Base-by-base conservation (phyloP, 106 monocot genomes). In the Allium sativum region DNA sequence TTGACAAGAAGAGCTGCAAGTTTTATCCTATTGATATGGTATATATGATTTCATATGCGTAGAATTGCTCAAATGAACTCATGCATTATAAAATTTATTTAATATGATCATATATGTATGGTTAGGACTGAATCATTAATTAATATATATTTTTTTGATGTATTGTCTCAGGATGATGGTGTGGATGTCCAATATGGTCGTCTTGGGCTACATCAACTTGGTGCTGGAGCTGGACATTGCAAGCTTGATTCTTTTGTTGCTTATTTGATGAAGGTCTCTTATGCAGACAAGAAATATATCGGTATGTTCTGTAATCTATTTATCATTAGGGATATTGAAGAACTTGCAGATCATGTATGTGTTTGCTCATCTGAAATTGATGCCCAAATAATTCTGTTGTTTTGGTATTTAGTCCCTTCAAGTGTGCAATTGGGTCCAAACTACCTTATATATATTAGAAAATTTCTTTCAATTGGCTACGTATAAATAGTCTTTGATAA, bases 1-100 rank as follows among this genome's bases (percentile, higher is more conserved):
- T 89, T 44, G 62, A 57, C 40, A 89, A 89, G 75, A 77, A 77
- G 72, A 18, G 16, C 47, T 66, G 67, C 31, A 90, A 85, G 65
- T 85, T 90, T 70, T 80, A 76, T 55, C 90, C 90, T 0, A 53
- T 90, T 40, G 90, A 90, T 53, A 85, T 90, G 82, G 85, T 85
- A n/a, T n/a, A n/a, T n/a, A n/a, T 18, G 16, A 18, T 15, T 44
- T 12, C 17, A 53, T 15, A 18, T 43, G 15, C 7, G 6, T 15
- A 18, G 12, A 18, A 31, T 5, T 21, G 11, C 20, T 59, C 16
- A 53, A 20, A 14, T n/a, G n/a, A 18, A 4, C 18, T 10, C 10
- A 0, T 17, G 16, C 18, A 12, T 6, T 50, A 50, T n/a, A 43
- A 7, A 16, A 1, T 8, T 44, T 17, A 45, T 45, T 14, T 21